These are phyloP conservation scores for Geotrichum cucujoidarum DNA, from an alignment of 1,139 yeast genomes.

Conservation along the genomic window DNA sequence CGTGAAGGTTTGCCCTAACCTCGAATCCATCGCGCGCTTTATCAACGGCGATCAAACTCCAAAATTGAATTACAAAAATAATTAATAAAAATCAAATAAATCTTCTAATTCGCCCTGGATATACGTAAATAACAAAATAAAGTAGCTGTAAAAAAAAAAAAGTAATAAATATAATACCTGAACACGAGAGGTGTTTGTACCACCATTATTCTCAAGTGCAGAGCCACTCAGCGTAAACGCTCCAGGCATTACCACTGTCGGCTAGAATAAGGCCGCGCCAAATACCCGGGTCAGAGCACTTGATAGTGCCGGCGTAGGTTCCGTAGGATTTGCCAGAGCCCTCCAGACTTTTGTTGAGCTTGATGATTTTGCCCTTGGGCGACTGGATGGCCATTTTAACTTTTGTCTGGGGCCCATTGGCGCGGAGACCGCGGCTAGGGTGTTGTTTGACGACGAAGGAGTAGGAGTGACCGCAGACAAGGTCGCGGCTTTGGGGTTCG, in stretches of 20 bases:
- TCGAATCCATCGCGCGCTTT: too few relatives aligned
- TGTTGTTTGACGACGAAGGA: slow-evolving; percentile 40
- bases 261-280: slow-evolving; percentile 83
- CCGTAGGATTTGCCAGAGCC: slow-evolving; percentile 8
- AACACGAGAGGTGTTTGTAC: not conserved
- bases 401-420: not conserved
- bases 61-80: too few relatives aligned
- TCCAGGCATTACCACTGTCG: slow-evolving; percentile 78
- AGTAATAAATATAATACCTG: not conserved
- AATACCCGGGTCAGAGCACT: slow-evolving; percentile 43
- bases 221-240: slow-evolving; percentile 89
- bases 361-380: slow-evolving; percentile 75
- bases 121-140: not conserved
- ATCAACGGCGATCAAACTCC: too few relatives aligned
- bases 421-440: slow-evolving; percentile 21
- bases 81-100: too few relatives aligned
- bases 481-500: slow-evolving; percentile 72
- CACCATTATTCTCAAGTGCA: slow-evolving; percentile 49
- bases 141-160: not conserved
- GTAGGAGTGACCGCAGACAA: slow-evolving; percentile 56
- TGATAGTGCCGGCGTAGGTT: slow-evolving; percentile 14
- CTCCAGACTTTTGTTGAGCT: slow-evolving; percentile 42
- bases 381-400: slow-evolving; percentile 64
- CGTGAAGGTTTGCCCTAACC: too few relatives aligned
- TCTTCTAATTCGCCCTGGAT: too few relatives aligned